Base-by-base conservation (phyloP, 2,329 filamentous ascomycete species). In the Mollisiaceae sp. region DNA sequence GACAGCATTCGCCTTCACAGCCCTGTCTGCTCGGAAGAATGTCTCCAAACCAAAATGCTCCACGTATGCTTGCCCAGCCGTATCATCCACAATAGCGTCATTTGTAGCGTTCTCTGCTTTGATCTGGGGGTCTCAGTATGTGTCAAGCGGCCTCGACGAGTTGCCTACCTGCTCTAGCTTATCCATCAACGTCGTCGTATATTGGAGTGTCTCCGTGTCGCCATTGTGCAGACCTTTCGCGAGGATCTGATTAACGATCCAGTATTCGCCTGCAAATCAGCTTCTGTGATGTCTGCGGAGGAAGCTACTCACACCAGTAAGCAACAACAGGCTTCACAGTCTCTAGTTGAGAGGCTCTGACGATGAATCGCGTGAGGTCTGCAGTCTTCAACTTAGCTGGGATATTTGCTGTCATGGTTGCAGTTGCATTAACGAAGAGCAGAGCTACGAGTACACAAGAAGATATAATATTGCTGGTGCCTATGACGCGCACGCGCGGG, bases 41-140 rank as follows among this genome's bases (percentile, higher is more conserved):
- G 93, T 94, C 74, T 97, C 91, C 69, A 94, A 83, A 0, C 91
- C 94, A 77, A 99, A 99, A 76, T 97, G 91, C 78, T 98, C 94
- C 57, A 98, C 90, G 73, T 97, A 97, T 62, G 93, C 93, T 78
- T 94, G 92, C 1, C 93, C 94, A 4, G 91, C 92, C 1, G 89
- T 82, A 72, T 97, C 94, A 78, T 98, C 94, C 6, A 87, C 83
- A 62, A 98, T 89, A 18, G 93, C 91, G 75, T 96, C 92, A 74
- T 98, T 92, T 57, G 86, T 84, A 11, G 88, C 83, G 74, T 94
- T 88, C 64, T 91, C 86, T 12, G 81, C 81, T 81, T 95, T 95
- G 69, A 87, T 89, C 84, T 90, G 71, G 4, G 27, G 24, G 47
- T 3, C 6, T 69, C 67, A 68, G 39, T 58, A 43, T 56, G 14